These are phyloP conservation scores for Thalia dealbata DNA, from an alignment of 176 grass and related monocot species.

Conservation along the genomic window DNA sequence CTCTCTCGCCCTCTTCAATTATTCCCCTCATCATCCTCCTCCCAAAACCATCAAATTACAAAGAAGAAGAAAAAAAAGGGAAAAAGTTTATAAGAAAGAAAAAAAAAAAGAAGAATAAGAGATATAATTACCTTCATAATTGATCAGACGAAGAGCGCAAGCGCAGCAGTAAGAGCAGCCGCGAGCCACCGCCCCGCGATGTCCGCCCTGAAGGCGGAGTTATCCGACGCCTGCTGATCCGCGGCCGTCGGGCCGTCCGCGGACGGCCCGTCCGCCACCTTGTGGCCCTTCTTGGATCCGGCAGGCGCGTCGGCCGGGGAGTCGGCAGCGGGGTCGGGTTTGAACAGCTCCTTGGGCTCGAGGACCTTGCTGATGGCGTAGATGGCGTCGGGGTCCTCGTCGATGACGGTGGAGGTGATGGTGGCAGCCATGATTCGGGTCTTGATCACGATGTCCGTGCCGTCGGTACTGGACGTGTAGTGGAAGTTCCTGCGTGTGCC, in stretches of 20 bases:
- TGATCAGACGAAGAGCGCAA: background rate
- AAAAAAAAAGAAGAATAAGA: background rate
- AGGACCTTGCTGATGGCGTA: slow-evolving; percentile 11
- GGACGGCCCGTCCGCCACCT: background rate
- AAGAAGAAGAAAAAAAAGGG: background rate
- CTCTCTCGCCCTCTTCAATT: background rate
- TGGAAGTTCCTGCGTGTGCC: slow-evolving; percentile 1
- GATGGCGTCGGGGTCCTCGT: slow-evolving; percentile 12
- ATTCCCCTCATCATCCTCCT: background rate
- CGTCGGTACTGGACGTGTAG: background rate
- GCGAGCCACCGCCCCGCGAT: background rate
- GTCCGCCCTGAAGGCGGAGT: background rate
- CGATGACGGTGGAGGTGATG: slow-evolving; percentile 1
- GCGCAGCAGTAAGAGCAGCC: background rate
- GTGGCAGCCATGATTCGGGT: slow-evolving; percentile 8
- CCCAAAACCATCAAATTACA: slow-evolving; percentile 3
- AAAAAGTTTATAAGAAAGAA: background rate
- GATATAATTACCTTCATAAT: background rate
- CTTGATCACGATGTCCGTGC: slow-evolving; percentile 1
- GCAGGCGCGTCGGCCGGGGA: background rate
- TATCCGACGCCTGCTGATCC: background rate
- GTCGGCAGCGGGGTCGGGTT: background rate
- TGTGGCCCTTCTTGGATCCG: background rate
- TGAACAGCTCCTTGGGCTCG: slow-evolving; percentile 1
- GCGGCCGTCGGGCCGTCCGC: background rate